Conservation (phyloP, 805 yeast species). For the Gaillardinia entomophila region DNA sequence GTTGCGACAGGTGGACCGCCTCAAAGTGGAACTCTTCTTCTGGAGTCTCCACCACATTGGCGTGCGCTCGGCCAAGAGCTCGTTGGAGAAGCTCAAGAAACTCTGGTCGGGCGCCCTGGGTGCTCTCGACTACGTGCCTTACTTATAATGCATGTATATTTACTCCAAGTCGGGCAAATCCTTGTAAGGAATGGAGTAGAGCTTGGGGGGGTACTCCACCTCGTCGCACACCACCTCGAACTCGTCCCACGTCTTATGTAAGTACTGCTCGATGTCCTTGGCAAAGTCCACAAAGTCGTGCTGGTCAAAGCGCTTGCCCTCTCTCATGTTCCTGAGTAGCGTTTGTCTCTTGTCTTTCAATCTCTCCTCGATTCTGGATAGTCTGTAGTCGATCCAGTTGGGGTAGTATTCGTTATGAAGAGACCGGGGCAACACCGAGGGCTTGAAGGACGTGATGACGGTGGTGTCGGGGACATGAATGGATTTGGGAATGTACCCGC, state of each 20-base stretch:
- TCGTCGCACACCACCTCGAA: constrained; percentile 20
- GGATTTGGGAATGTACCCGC: constrained; percentile 36
- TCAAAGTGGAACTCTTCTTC: constrained; percentile 8
- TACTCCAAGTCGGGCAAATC: constrained; percentile 3
- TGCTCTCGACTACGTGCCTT: constrained; percentile 9
- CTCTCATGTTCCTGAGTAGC: constrained; percentile 9
- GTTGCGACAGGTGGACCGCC: constrained; percentile 3
- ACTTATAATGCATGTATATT: constrained; percentile 3
- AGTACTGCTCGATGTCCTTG: constrained; percentile 20
- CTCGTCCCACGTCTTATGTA: constrained; percentile 22
- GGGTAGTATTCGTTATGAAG: constrained; percentile 34
- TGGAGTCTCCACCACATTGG: constrained; percentile 7
- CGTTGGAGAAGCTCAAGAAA: constrained; percentile 3
- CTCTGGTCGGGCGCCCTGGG: constrained; percentile 6
- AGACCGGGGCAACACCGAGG: constrained; percentile 30
- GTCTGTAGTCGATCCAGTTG: constrained; percentile 34
- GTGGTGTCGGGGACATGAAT: constrained; percentile 30
- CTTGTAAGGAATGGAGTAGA: constrained; percentile 16
- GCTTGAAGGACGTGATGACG: constrained; percentile 37
- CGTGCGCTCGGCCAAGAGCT: constrained; percentile 8
- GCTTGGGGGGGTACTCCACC: constrained; percentile 16
- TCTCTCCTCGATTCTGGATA: constrained; percentile 21
- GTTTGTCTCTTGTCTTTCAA: constrained; percentile 16
- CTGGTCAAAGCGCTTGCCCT: background rate
- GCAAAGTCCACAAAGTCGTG: background rate